Base-by-base conservation (phyloP, 2,329 filamentous ascomycete genomes). In the Xenosphaeropsis pyriputrescens region DNA sequence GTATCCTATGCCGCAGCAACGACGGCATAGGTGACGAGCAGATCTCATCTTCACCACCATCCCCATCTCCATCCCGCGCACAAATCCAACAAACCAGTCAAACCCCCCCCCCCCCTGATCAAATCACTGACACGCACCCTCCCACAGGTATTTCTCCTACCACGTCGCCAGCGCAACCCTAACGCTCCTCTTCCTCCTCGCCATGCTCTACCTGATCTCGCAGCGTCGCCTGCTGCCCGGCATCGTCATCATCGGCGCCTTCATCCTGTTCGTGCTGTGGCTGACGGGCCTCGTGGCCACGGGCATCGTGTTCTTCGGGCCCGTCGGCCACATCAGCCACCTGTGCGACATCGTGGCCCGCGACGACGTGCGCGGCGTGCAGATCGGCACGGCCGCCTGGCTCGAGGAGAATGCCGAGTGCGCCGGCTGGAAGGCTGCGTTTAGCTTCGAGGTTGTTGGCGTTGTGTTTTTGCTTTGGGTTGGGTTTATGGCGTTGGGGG, bases 91-190 rank as follows among this genome's bases (percentile, higher is more conserved):
- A n/a, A n/a, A n/a, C n/a, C n/a, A n/a, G n/a, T n/a, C n/a, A n/a
- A n/a, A n/a, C n/a, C n/a, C n/a, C n/a, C n/a, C n/a, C n/a, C n/a
- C n/a, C n/a, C n/a, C n/a, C n/a, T n/a, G n/a, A n/a, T n/a, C n/a
- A n/a, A n/a, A n/a, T n/a, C n/a, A n/a, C n/a, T n/a, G n/a, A n/a
- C n/a, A n/a, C n/a, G n/a, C n/a, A n/a, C n/a, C n/a, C n/a, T n/a
- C n/a, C n/a, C n/a, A 14, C 47, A 79, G 75, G 75, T 79, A 79
- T 56, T 79, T 81, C 45, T 63, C 75, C 7, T 81, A 79, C 62
- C 74, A 66, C 55, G 69, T 81, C 39, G 72, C 71, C 15, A 67
- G 74, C 39, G 58, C 59, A 18, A 50, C 62, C 15, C 68, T 86
- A 17, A 69, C 70, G 2, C 69, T 85, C 13, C 47, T 71, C 42